Base-by-base conservation (phyloP, 2,329 filamentous ascomycete genomes). In the Aspergillus alliaceus region DNA sequence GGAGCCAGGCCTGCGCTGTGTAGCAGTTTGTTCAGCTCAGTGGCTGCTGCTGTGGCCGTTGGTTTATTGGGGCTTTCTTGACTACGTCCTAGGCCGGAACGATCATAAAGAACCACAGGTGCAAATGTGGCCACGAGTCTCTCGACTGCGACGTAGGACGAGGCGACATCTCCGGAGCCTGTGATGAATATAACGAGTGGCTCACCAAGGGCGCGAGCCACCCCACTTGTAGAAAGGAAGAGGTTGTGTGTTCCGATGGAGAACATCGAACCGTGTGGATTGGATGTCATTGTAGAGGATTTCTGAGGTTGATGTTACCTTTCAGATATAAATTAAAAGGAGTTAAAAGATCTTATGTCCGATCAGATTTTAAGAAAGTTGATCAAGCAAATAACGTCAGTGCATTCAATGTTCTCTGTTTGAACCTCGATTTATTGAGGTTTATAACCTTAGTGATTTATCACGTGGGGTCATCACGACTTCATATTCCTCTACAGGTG, bases 51-150 rank as follows among this genome's bases (percentile, higher is more conserved):
- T 0, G 64, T 59, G 14, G 72, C 71, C 3, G 57, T 61, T 34
- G 64, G 54, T 3, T 32, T 20, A 22, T 32, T 15, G 40, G 61
- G 63, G 5, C 62, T 66, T 12, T 60, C 34, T 29, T 74, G 69
- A 50, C 72, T 75, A 54, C 60, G 66, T 5, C 75, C 74, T 8
- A 76, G 69, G 1, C 75, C 75, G 1, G 72, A 68, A 49, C 75
- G 73, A 42, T 77, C 74, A 57, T 76, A 77, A 20, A 74, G 59
- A 1, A 75, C 54, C 3, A 72, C 63, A 15, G 67, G 64, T 9
- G 66, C 63, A 35, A 68, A 74, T 2, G 46, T 24, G 22, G 63
- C 58, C 3, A 77, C 61, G 2, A 68, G 61, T n/a, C 67, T 64
- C 57, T 69, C 62, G 14, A 76, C 64, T 18, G 69, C 69, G 51